Base-by-base conservation (phyloP, 441 rosid species). In the Brassica hybrid region DNA sequence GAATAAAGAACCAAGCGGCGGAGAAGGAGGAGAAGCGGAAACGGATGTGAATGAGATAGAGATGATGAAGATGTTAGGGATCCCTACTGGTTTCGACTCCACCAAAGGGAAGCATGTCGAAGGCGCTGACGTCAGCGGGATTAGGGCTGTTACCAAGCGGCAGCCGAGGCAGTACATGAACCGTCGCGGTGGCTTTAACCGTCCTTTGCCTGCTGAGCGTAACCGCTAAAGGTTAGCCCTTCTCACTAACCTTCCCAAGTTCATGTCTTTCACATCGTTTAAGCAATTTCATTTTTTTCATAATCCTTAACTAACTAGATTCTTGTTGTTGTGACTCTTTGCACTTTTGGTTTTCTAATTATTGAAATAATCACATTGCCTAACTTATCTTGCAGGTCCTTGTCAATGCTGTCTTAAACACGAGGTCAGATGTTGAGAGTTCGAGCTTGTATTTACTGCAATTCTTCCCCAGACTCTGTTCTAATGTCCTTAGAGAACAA, bases 131-230 rank as follows among this genome's bases (percentile, higher is more conserved):
- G 84, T 92, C 11, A 90, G 98, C 71, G 98, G 98, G 14, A 85
- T 95, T 66, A 83, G 92, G 73, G 84, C 87, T 1, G 93, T 86
- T 36, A 88, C 93, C 21, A 95, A 95, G 83, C 83, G 97, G 36
- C 98, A 88, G 89, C 99, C 98, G 0, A 75, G 96, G 68, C 97
- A 95, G 88, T 95, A 95, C 59, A 95, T 93, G 97, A 93, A 95
- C 73, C 87, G 98, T n/a, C 85, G 95, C 65, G 99, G 99, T 16
- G 97, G 98, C 2, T 93, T 95, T 67, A 95, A 93, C 83, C 86
- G 98, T 34, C 97, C 98, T 0, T 81, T 95, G 83, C 99, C 99
- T 0, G 83, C 84, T 0, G 97, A 93, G 85, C 85, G 84, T 30
- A 95, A 92, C 73, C 94, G 90, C 19, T 89, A 86, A 65, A 88